These are phyloP conservation scores for Cerrena zonata DNA, from an alignment of 1,284 basidiomycete genomes.

Conservation along the genomic window DNA sequence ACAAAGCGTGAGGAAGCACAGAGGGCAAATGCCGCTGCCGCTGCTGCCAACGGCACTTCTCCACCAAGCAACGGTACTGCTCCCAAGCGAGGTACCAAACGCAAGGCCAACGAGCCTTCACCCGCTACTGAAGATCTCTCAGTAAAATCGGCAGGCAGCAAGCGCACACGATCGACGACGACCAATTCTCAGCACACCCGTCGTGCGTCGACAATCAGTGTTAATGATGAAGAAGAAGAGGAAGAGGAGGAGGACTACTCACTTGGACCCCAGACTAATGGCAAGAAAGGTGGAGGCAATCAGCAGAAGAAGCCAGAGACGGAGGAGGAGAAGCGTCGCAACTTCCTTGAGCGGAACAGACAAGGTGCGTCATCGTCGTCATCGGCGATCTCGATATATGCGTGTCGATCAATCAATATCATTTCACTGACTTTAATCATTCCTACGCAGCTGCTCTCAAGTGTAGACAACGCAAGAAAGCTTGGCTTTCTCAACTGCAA, in stretches of 20 bases:
- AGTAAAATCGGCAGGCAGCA: slow-evolving; percentile 22
- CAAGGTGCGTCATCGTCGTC: slow-evolving; percentile 60
- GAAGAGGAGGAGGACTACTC: slow-evolving; percentile 42
- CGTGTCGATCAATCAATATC: slow-evolving; percentile 68
- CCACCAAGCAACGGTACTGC: slow-evolving; percentile 19
- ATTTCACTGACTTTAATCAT: slow-evolving; percentile 70
- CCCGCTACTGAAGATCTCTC: slow-evolving; percentile 31
- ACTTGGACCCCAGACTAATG: slow-evolving; percentile 21
- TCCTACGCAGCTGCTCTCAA: slow-evolving; percentile 85
- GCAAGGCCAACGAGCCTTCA: slow-evolving; percentile 39
- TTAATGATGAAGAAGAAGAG: slow-evolving; percentile 46
- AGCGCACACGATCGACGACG: slow-evolving; percentile 41
- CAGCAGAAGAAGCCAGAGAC: slow-evolving; percentile 76
- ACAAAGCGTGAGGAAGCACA: slow-evolving; percentile 87
- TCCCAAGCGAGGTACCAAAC: slow-evolving; percentile 59
- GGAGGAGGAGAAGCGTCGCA: slow-evolving; percentile 90
- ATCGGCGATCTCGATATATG: too few relatives aligned
- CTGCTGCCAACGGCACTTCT: slow-evolving; percentile 33
- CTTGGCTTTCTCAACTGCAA: slow-evolving; percentile 90
- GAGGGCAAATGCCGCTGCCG: slow-evolving; percentile 32
- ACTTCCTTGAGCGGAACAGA: slow-evolving; percentile 89
- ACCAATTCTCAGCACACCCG: slow-evolving; percentile 14
- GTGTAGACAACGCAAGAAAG: slow-evolving; percentile 97
- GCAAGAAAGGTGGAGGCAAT: slow-evolving; percentile 12
- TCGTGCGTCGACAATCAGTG: slow-evolving; percentile 32